Evolutionary conservation across 1,284 basidiomycete species (phyloP), one percentile per base, ranked within the genome.

Genomic region (Sutorius eximius): DNA sequence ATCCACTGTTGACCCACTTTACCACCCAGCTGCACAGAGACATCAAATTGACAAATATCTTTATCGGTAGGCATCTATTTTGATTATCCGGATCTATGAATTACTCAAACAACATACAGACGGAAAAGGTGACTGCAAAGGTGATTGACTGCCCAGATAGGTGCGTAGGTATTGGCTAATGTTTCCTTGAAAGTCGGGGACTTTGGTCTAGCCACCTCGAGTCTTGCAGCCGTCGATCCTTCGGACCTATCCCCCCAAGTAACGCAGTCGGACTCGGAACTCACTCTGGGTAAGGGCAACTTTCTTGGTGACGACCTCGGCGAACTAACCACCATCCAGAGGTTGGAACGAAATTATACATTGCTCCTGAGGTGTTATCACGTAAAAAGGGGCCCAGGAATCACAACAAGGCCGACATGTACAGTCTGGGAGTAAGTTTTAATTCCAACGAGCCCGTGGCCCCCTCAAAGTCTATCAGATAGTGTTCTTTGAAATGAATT

Each of bases 401-500:
- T 63, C 87, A 91, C 62, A 85, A 80, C 51, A 94, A 97, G 68
- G 95, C 95, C 4, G 95, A 98, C 69, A 89, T 98, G 80, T 98
- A 97, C 69, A 95, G 93, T 66, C 82, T 97, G 6, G 95, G 92
- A 34, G 89, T 91, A 68, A 53, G 82, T 75, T 20, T 24, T 41
- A 27, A 34, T 42, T 57, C 33, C 32, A 10, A 7, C n/a, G 8
- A 24, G 18, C 8, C 32, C n/a, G n/a, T 33, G n/a, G 48, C 45
- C 16, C 11, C 30, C 51, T 18, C 22, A 16, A 56, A 20, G 42
- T 56, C 40, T 42, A 44, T 8, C 47, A 92, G 88, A 88, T 98
- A 63, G 95, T 98, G 29, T 96, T 98, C 73, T 98, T 98, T 67
- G 95, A 98, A 76, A 97, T 98, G 94, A 94, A 95, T 68, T 93